Evolutionary conservation across 1,284 basidiomycete species (phyloP), one percentile per base, ranked within the genome.

Genomic region (Apiotrichum akiyoshidainum): DNA sequence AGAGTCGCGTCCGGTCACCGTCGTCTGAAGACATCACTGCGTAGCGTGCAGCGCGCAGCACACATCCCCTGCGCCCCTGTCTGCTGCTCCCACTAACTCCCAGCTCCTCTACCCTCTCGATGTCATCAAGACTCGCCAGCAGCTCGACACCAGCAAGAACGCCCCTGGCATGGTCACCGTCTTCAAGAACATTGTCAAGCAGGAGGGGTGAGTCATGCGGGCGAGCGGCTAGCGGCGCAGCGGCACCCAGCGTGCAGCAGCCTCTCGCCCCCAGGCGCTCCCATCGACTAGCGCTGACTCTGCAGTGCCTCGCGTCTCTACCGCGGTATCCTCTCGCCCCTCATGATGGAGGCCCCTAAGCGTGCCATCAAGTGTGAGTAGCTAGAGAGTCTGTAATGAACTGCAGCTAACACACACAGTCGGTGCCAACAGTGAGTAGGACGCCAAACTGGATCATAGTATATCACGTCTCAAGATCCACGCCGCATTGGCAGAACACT

Each of bases 321-420:
- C 81, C 85, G 94, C 79, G 95, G 95, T 65, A 86, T 99, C 59
- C 86, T 93, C 21, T 92, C 96, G 9, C 96, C 96, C 21, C 80
- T 99, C 31, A 85, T 98, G 73, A 81, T 99, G 56, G 95, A 99
- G 79, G 96, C 96, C 22, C 96, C 95, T 6, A 99, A 99, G 81
- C 86, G 95, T 79, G 95, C 95, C 19, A 89, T 94, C 61, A 99
- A 99, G 83, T 99, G 93, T 81, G 59, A 66, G 90, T 89, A 9
- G 53, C 44, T 33, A 55, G 57, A 17, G 6, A 64, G 90, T 89
- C 40, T 2, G 52, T 41, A 22, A 59, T 9, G 2, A 4, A 31
- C 13, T 19, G n/a, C 45, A 19, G 42, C 21, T 46, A 26, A 56
- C 40, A 21, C 16, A 13, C 39, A n/a, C 52, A 72, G 70, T 75